These are phyloP conservation scores for Cenchrus purpureus DNA, from an alignment of 176 grass and related monocot species.

Conservation along the genomic window DNA sequence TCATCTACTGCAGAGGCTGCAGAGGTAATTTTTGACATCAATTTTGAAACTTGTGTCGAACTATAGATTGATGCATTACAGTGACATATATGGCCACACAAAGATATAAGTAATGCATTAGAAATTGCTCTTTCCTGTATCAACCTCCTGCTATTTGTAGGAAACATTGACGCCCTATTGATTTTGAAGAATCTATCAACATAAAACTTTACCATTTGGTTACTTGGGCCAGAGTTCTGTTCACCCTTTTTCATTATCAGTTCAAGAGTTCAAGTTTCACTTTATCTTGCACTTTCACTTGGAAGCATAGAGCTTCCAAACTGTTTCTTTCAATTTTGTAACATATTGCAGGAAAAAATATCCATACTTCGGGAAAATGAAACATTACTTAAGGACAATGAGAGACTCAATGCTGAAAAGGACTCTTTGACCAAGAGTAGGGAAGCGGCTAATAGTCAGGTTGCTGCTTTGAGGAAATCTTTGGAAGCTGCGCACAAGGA, in stretches of 20 bases:
- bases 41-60: slow-evolving; percentile 3
- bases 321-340: slow-evolving; percentile 20
- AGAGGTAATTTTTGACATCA: slow-evolving; percentile 59
- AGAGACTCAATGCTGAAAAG: slow-evolving; percentile 73
- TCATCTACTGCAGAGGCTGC: slow-evolving; percentile 92
- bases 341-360: slow-evolving; percentile 79
- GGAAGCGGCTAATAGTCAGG: slow-evolving; percentile 69
- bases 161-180: slow-evolving; percentile 16
- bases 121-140: neutral
- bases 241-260: neutral
- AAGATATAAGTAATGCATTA: neutral
- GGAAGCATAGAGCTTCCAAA: slow-evolving; percentile 6
- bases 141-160: neutral
- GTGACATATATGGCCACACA: slow-evolving; percentile 4
- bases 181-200: slow-evolving; percentile 31
- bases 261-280: slow-evolving; percentile 10
- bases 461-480: slow-evolving; percentile 64
- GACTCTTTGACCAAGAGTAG: slow-evolving; percentile 63
- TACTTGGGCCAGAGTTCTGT: slow-evolving; percentile 9
- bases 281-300: slow-evolving; percentile 20
- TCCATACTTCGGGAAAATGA: slow-evolving; percentile 83
- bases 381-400: slow-evolving; percentile 75
- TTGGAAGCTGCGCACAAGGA: slow-evolving; percentile 81
- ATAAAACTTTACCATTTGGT: slow-evolving; percentile 26
- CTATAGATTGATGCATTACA: slow-evolving; percentile 7